Base-by-base conservation (phyloP, 331 rosid species). In the Malus hybrid region DNA sequence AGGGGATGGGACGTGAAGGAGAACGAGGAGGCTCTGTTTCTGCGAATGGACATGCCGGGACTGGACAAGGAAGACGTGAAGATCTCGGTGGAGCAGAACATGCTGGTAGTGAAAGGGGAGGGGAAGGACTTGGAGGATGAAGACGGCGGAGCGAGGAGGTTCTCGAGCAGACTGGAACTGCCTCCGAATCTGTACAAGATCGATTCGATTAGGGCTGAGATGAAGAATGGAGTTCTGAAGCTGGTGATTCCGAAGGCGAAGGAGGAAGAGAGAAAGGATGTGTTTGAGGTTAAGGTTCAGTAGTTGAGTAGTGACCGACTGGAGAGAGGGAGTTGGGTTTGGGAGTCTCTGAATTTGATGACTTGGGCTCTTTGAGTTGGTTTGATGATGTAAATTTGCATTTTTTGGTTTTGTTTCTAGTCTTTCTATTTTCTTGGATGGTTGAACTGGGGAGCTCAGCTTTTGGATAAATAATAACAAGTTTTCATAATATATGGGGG, bases 11-110 rank as follows among this genome's bases (percentile, higher is more conserved):
- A 93, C 62, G 96, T 84, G 29, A 87, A 75, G 62, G 98, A 93
- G 33, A 83, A 79, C 3, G 74, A 86, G 0, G 85, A 86, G 2
- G 82, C 83, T 50, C 86, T 93, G 75, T 75, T 46, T 60, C 81
- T 90, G 1, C 82, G 95, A 1, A 76, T 93, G 80, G 97, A 90
- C 78, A 89, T 90, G 98, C 98, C 90, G 9, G 97, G 98, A 0
- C 68, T 93, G 0, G 79, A 82, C 28, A 90, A 87, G 52, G 95
- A 86, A 2, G 86, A 93, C 7, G 95, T 93, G 74, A 90, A 89
- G 72, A 85, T 93, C 1, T n/a, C 86, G 0, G 95, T 93, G 73
- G 93, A 93, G 75, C 88, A 89, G 80, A 87, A 84, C 79, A 90
- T 87, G 1, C 90, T 90, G 50, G 75, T 76, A 0, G 87, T 93